phyloP scores from a whole-genome alignment of 73 alveolate genomes.

The Effrenium voratum region DNA sequence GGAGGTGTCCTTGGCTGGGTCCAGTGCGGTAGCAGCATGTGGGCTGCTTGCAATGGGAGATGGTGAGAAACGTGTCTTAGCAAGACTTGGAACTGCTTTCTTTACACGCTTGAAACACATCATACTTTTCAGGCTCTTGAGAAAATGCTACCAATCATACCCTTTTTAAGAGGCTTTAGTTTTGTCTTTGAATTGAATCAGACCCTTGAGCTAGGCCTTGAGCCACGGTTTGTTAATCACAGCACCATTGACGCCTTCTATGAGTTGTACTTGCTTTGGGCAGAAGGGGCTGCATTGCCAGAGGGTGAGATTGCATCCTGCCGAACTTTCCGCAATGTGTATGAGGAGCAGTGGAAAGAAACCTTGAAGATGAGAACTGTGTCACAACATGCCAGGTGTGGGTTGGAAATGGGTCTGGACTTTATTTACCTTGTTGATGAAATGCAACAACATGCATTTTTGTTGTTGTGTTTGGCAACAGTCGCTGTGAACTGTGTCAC shows the following conservation, averaged over 20 bases:
- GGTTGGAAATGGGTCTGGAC: not conserved
- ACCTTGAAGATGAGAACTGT: not conserved
- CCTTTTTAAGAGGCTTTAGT: too few species aligned
- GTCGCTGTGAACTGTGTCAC: too few species aligned
- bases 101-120: not conserved
- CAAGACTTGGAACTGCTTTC: not conserved
- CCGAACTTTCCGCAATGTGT: not conserved
- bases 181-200: too few species aligned
- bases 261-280: conserved; percentile 10
- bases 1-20: not conserved
- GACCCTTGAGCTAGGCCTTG: not conserved
- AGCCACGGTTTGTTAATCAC: not conserved
- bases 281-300: not conserved
- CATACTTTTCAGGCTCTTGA: too few species aligned
- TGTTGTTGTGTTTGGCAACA: too few species aligned
- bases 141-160: too few species aligned
- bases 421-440: too few species aligned
- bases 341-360: not conserved
- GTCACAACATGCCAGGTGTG: conserved; percentile 30
- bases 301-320: not conserved
- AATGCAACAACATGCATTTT: too few species aligned
- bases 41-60: not conserved
- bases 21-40: not conserved
- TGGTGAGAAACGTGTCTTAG: not conserved
- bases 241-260: conserved; percentile 12